phyloP scores from a whole-genome alignment of 106 monocot genomes.

The Ottelia alismoides region DNA sequence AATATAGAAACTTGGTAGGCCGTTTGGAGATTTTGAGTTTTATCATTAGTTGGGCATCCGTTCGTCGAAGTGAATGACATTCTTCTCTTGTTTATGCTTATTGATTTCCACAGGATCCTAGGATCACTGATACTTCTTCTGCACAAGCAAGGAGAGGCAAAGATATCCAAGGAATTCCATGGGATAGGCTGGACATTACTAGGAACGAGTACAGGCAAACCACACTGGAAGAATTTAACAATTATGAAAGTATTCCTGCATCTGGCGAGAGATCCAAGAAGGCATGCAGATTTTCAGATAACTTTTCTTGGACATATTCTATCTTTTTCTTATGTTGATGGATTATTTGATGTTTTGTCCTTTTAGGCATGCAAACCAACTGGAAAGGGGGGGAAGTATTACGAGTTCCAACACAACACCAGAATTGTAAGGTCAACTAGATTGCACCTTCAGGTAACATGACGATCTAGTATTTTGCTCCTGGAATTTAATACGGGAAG shows the following conservation, averaged over 20 bases:
- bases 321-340: not conserved
- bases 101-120: constrained; percentile 12
- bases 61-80: not conserved
- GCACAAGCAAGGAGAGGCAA: constrained; percentile 48
- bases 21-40: not conserved
- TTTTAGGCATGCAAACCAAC: constrained; percentile 50
- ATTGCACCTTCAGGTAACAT: constrained; percentile 71
- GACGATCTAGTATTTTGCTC: not conserved
- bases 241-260: constrained; percentile 47
- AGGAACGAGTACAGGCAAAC: constrained; percentile 42
- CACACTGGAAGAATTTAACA: constrained; percentile 43
- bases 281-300: too few species aligned
- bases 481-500: too few species aligned
- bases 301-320: not conserved
- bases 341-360: not conserved
- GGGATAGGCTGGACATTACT: constrained; percentile 40
- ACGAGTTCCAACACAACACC: constrained; percentile 64
- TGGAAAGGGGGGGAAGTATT: constrained; percentile 48
- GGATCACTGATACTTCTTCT: constrained; percentile 37
- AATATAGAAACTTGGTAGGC: constrained; percentile 14
- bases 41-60: too few species aligned
- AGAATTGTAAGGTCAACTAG: constrained; percentile 77
- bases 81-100: not conserved
- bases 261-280: constrained; percentile 37
- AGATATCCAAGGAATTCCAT: constrained; percentile 64